Evolutionary conservation across 176 grass and related monocot genomes (phyloP).

Genomic region (Aegilops tauschii): DNA sequence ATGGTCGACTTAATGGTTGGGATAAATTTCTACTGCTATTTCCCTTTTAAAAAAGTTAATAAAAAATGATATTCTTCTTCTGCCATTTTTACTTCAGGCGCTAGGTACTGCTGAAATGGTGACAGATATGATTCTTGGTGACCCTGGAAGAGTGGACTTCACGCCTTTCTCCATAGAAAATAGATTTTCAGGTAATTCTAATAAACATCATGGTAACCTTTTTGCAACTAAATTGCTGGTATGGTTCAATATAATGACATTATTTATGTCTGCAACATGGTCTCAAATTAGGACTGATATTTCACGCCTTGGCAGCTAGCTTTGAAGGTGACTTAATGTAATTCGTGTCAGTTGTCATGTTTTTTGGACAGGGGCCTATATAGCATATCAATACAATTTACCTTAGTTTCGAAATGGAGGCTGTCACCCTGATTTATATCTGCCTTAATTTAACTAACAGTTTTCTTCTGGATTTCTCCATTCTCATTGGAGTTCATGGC

Average conservation of each 20-base stretch:
- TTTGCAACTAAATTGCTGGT: not conserved
- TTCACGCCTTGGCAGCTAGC: conserved; percentile 12
- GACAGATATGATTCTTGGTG: conserved; percentile 75
- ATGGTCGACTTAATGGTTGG: not conserved
- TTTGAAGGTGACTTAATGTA: not conserved
- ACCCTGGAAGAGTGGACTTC: conserved; percentile 56
- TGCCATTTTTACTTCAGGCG: conserved; percentile 58
- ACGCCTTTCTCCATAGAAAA: conserved; percentile 63
- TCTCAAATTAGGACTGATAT: conserved; percentile 21
- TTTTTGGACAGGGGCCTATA: not conserved
- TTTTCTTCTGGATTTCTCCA: not conserved
- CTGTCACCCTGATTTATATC: conserved; percentile 5
- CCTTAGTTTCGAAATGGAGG: not conserved
- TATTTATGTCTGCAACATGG: not conserved
- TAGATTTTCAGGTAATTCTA: conserved; percentile 66
- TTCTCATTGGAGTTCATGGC: not conserved
- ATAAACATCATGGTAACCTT: not conserved
- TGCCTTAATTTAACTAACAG: not conserved
- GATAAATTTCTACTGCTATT: not conserved
- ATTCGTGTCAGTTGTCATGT: not conserved
- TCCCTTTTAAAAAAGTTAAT: conserved; percentile 15
- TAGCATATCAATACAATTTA: not conserved
- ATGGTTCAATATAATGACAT: not conserved
- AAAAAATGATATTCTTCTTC: conserved; percentile 27
- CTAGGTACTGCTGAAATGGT: conserved; percentile 98